Evolutionary conservation across 2,329 filamentous ascomycete species (phyloP), one percentile per base, ranked within the genome.

Genomic region (Diaporthe eres): DNA sequence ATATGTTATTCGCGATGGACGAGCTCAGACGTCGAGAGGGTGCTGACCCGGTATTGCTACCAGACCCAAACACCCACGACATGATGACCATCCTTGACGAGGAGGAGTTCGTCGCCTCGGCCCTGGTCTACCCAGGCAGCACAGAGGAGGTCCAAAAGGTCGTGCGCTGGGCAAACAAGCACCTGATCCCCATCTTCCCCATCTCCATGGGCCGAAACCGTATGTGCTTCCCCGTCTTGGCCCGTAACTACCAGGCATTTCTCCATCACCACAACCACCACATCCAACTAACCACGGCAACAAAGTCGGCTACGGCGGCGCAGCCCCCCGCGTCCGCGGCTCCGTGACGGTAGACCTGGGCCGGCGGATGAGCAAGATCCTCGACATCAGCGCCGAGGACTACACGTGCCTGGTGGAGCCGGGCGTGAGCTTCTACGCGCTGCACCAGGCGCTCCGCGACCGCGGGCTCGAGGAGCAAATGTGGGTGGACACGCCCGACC

Each of bases 401-500:
- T 83, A 80, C 13, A 84, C 82, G n/a, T 85, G 81, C 63, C 82
- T 86, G 0, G 82, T 87, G n/a, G 85, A 87, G 75, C 85, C 85
- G 0, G 85, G 85, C 0, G 85, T 86, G 2, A 84, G 83, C 1
- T 87, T 84, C 76, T 83, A 83, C 44, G 81, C 81, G 22, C 80
- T 87, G 15, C 82, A 85, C 77, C 82, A 84, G 17, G 82, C 84
- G 61, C 82, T 85, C n/a, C 77, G 82, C 74, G 78, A 77, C 55
- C 81, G 83, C 49, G 79, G 82, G 9, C 80, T 84, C 15, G 81
- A 86, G 31, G 80, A 83, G 22, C 58, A 67, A 22, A 79, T 88
- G 49, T 88, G 86, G 86, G 81, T 87, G 22, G 86, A 87, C 58
- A 80, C 82, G 1, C 85, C 84, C 7, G 84, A 85, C 77, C 80